phyloP scores from a whole-genome alignment of 257 asterid genomes.

The Anisodus acutangulus region DNA sequence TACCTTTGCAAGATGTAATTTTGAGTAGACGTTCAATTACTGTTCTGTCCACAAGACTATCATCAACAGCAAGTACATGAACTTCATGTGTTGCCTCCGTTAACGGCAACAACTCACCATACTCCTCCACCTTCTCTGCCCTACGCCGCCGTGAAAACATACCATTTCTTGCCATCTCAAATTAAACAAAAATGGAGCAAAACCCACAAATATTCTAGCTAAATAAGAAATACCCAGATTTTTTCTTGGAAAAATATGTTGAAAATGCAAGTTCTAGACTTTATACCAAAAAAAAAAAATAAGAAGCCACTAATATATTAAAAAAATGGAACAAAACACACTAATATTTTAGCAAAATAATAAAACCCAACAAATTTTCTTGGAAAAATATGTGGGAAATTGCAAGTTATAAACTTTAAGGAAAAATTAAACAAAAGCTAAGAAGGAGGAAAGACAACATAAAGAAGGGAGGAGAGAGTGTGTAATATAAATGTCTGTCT shows the following conservation, averaged over 20 bases:
- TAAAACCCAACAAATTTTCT: neutral
- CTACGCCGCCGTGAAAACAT: conserved; percentile 59
- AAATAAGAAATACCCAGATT: neutral
- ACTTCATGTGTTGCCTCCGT: conserved; percentile 46
- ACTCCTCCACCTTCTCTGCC: conserved; percentile 44
- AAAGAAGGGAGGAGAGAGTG: neutral
- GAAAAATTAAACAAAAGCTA: neutral
- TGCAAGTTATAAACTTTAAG: neutral
- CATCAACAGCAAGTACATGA: conserved; percentile 79
- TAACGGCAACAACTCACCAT: conserved; percentile 36
- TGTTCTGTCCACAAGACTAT: conserved; percentile 64
- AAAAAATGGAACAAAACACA: conserved; percentile 35
- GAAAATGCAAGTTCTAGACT: neutral
- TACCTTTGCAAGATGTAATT: conserved; percentile 73
- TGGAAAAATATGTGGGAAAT: neutral
- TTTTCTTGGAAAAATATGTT: neutral
- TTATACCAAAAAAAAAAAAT: too few relatives aligned
- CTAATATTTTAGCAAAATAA: neutral
- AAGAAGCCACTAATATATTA: neutral
- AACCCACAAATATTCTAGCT: neutral
- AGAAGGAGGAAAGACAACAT: neutral
- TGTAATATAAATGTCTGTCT: conserved; percentile 24
- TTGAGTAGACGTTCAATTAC: conserved; percentile 69
- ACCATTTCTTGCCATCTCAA: conserved; percentile 57
- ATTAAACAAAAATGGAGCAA: conserved; percentile 31